Conservation (phyloP, 2,329 filamentous ascomycete genomes). For the Paecilomyces sp. region DNA sequence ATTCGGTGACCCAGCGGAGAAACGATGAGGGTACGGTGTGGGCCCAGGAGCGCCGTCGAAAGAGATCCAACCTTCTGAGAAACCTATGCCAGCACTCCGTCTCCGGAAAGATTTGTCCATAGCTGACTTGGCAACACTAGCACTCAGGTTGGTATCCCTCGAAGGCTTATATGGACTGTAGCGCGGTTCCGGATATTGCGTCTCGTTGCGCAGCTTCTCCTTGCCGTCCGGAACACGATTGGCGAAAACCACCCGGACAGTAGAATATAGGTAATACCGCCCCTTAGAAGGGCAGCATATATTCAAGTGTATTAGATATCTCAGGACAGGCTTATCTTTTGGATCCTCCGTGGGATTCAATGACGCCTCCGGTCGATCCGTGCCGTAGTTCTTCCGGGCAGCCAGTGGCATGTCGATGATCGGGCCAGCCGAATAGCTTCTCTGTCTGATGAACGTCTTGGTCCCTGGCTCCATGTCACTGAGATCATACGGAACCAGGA, state of each 20-base stretch:
- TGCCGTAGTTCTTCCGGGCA: conserved; percentile 36
- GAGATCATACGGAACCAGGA: conserved; percentile 87
- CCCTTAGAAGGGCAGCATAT: conserved; percentile 82
- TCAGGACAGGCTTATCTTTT: conserved; percentile 59
- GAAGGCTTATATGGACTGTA: conserved; percentile 75
- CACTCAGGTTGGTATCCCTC: conserved; percentile 34
- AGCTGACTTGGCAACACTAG: conserved; percentile 45
- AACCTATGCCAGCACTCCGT: conserved; percentile 47
- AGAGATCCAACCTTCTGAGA: conserved; percentile 9
- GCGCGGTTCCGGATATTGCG: conserved; percentile 78
- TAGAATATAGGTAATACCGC: conserved; percentile 85
- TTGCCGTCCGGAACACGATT: conserved; percentile 94
- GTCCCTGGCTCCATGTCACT: conserved; percentile 87
- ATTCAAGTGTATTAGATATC: conserved; percentile 87
- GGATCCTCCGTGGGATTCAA: conserved; percentile 35
- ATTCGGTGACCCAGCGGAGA: not conserved
- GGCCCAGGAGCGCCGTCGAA: not conserved
- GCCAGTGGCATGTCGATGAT: conserved; percentile 64
- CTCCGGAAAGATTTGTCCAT: conserved; percentile 55
- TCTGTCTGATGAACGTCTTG: conserved; percentile 92
- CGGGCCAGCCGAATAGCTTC: conserved; percentile 82
- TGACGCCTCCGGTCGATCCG: conserved; percentile 49
- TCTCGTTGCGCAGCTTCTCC: conserved; percentile 83
- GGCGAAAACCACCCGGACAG: conserved; percentile 88
- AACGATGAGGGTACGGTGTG: conserved; percentile 2